Percentiles rank a stretch among this genome's conserved stretches.
Evolutionary conservation across 176 grass and related monocot genomes (phyloP).

Genomic region (Zea mays): DNA sequence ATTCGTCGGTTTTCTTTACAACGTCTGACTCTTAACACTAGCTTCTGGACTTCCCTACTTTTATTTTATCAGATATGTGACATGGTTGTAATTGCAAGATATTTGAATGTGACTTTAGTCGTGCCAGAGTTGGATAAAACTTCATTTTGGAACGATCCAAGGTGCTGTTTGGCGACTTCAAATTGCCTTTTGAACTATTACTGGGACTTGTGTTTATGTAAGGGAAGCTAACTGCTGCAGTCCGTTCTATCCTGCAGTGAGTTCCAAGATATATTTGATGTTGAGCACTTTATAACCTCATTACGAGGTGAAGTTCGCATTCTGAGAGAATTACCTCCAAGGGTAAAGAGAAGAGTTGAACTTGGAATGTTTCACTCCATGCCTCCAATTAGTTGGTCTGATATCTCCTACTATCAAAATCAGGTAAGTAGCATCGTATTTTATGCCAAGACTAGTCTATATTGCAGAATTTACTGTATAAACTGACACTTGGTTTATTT

Average conservation of each 20-base stretch:
- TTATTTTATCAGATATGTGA: slow-evolving; percentile 73
- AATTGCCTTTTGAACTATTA: neutral
- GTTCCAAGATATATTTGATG: slow-evolving; percentile 97
- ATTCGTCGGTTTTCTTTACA: neutral
- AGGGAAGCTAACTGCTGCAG: neutral
- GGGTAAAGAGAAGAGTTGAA: slow-evolving; percentile 61
- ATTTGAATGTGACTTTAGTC: slow-evolving; percentile 89
- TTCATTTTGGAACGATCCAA: slow-evolving; percentile 92
- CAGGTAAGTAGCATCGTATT: slow-evolving; percentile 46
- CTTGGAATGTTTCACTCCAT: slow-evolving; percentile 72
- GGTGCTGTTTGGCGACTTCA: slow-evolving; percentile 42
- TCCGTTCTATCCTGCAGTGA: slow-evolving; percentile 45
- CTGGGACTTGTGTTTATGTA: neutral
- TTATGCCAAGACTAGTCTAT: no score
- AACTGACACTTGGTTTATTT: slow-evolving; percentile 32
- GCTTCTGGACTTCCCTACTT: neutral
- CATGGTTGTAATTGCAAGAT: slow-evolving; percentile 94
- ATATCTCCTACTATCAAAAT: slow-evolving; percentile 92
- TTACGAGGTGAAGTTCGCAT: slow-evolving; percentile 88
- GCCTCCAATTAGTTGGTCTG: slow-evolving; percentile 92
- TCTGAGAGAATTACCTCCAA: slow-evolving; percentile 74
- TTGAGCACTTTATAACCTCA: slow-evolving; percentile 92
- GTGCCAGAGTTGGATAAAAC: slow-evolving; percentile 89
- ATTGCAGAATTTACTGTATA: slow-evolving; percentile 8
- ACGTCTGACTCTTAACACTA: slow-evolving; percentile 3